Evolutionary conservation across 257 asterid genomes (phyloP), one percentile per base, ranked within the genome.

Genomic region (Fraxinus pennsylvanica): DNA sequence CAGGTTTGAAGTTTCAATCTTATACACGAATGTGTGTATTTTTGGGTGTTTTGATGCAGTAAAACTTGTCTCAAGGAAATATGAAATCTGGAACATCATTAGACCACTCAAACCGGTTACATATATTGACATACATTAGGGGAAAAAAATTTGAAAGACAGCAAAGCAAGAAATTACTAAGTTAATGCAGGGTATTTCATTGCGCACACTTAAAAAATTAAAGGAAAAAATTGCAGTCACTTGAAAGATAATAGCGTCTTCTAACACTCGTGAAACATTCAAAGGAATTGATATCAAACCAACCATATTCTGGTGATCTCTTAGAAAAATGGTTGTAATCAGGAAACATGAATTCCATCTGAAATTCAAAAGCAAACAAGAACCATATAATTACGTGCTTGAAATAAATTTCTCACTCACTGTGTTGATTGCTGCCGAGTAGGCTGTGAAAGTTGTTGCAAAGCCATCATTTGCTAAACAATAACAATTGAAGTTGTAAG

Each of bases 401-500:
- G 71, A 41, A 61, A 71, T 17, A 78, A 68, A 13, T 76, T 36
- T 79, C 38, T 71, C 61, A 85, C 93, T 89, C 85, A 89, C 93
- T 47, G 72, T 65, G 89, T 79, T 25, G 91, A 41, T 74, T 85
- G 84, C 66, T 47, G 91, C 43, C 72, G 79, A 80, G 50, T 71
- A 73, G 86, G 88, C 68, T 88, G 88, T 67, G 83, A 78, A 35
- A 85, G 84, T 74, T 84, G 89, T 78, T 76, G 88, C 77, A 86
- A 69, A 76, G 72, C 79, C 84, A 78, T 84, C 88, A 88, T 86
- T 88, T 86, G 90, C 91, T 88, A 15, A 9, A 78, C 21, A 77
- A 61, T 22, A 45, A 73, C 59, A 57, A 6, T 54, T 29, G n/a
- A 65, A 79, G 45, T 72, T 33, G 78, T 78, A 45, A 81, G 71